Evolutionary conservation across 2,329 filamentous ascomycete species (phyloP).

Genomic region (Chaetothyriales sp.): DNA sequence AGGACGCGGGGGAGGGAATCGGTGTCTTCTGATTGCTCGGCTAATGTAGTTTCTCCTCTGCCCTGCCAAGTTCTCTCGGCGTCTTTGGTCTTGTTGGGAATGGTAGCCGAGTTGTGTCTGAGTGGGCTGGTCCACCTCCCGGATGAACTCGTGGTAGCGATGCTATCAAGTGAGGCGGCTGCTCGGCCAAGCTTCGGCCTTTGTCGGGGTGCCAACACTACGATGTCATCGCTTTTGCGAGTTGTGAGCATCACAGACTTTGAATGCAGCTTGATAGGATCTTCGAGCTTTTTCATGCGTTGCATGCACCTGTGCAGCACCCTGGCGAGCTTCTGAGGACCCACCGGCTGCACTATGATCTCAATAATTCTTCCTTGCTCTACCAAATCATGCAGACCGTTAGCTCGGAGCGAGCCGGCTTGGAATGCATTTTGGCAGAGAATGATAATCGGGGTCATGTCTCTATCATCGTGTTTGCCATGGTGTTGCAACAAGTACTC

Average conservation of each 20-base stretch:
- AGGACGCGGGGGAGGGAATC: constrained; percentile 21
- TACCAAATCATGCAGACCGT: constrained; percentile 15
- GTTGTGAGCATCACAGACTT: background rate
- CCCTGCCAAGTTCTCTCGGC: background rate
- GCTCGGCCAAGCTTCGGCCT: background rate
- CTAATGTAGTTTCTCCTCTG: background rate
- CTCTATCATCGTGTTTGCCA: constrained; percentile 16
- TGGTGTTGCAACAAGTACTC: constrained; percentile 27
- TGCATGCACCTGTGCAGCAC: constrained; percentile 20
- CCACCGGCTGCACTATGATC: constrained; percentile 28
- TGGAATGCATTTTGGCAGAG: constrained; percentile 26
- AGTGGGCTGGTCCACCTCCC: background rate
- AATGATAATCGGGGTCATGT: constrained; percentile 24
- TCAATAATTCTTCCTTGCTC: constrained; percentile 24
- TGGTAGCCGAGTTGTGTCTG: background rate
- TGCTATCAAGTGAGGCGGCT: background rate
- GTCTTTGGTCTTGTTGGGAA: background rate
- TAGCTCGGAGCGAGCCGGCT: constrained; percentile 20
- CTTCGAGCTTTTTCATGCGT: constrained; percentile 8
- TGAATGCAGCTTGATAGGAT: background rate
- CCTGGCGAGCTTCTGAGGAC: constrained; percentile 29
- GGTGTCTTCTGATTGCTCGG: background rate
- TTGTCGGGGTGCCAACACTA: background rate
- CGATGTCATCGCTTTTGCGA: background rate
- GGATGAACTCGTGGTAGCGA: background rate